phyloP scores from a whole-genome alignment of 1,284 basidiomycete species.

The Heimioporus retisporus region DNA sequence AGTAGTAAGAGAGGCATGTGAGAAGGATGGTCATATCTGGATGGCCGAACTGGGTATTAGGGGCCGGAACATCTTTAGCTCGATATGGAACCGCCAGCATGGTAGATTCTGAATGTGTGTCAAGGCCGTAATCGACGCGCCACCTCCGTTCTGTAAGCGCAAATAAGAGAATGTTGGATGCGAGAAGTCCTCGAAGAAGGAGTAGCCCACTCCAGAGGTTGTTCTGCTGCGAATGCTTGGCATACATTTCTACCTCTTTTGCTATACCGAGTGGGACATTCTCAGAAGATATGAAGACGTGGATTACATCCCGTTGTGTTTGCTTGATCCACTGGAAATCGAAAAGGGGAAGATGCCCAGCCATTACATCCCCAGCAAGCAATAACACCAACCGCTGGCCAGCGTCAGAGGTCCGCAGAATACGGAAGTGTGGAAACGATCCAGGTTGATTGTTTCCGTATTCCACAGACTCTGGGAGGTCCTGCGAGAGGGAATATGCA shows the following conservation, averaged over 20 bases:
- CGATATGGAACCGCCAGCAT: too few species aligned
- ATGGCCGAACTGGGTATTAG: too few species aligned
- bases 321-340: neutral
- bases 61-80: too few species aligned
- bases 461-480: neutral
- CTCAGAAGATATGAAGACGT: conserved; percentile 30
- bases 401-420: conserved; percentile 32
- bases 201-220: conserved; percentile 46
- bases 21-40: too few species aligned
- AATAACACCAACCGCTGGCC: conserved; percentile 30
- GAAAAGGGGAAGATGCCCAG: conserved; percentile 21
- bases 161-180: conserved; percentile 42
- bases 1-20: conserved; percentile 41
- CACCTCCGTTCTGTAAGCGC: conserved; percentile 49
- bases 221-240: conserved; percentile 11
- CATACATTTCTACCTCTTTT: conserved; percentile 15
- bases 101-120: too few species aligned
- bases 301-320: conserved; percentile 15
- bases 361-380: conserved; percentile 36
- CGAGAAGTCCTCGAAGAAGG: conserved; percentile 54
- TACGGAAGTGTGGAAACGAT: conserved; percentile 43
- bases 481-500: too few species aligned
- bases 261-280: conserved; percentile 26
- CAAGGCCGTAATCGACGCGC: conserved; percentile 62
- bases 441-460: conserved; percentile 8